Evolutionary conservation across 257 asterid species (phyloP).

Genomic region (Primulina tabacum): DNA sequence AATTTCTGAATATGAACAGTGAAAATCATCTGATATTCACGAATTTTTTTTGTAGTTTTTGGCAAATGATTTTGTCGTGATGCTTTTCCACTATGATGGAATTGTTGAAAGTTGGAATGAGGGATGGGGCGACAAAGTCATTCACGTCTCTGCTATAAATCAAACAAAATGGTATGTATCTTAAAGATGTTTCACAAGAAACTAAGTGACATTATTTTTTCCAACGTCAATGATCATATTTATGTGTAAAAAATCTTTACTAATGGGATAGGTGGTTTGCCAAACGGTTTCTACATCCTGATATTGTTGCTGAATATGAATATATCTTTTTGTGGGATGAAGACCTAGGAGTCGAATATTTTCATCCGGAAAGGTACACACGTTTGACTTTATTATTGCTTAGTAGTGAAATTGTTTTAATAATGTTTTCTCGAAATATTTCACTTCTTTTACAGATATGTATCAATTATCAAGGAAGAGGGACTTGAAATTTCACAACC

Average conservation of each 20-base stretch:
- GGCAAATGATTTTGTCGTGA: conserved; percentile 48
- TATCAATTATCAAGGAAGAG: conserved; percentile 64
- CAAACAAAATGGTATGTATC: conserved; percentile 74
- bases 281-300: conserved; percentile 94
- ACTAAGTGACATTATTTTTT: not conserved
- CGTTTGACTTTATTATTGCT: not conserved
- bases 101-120: conserved; percentile 67
- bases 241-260: conserved; percentile 3
- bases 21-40: not conserved
- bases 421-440: not conserved
- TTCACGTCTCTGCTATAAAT: conserved; percentile 69
- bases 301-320: conserved; percentile 72
- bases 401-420: not conserved
- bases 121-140: conserved; percentile 55
- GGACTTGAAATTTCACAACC: conserved; percentile 90
- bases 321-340: conserved; percentile 91
- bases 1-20: too few relatives aligned
- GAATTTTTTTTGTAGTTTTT: conserved; percentile 55
- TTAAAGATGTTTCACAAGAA: not conserved
- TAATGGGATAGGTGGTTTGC: conserved; percentile 81
- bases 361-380: conserved; percentile 63
- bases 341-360: conserved; percentile 76
- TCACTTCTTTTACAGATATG: conserved; percentile 44
- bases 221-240: not conserved
- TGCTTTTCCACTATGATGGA: conserved; percentile 91